Conservation (phyloP, 768 basidiomycete species). For the Boletus rubroflammeus region DNA sequence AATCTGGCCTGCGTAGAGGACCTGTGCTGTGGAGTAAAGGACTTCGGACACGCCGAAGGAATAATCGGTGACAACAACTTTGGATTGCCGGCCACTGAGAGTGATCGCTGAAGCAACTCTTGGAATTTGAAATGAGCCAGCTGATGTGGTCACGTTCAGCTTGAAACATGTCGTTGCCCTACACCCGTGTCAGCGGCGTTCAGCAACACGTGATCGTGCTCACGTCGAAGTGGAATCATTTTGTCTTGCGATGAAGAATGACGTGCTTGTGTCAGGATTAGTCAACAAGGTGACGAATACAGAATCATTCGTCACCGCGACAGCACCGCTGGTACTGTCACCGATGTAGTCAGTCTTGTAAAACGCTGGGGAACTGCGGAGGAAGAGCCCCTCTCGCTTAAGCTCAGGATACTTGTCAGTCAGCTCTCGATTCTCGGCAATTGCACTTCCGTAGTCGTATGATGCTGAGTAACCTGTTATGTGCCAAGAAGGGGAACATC, state of each 20-base stretch:
- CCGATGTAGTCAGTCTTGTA: conserved; percentile 76
- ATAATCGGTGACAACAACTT: conserved; percentile 70
- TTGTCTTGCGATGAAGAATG: conserved; percentile 73
- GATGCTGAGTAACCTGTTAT: conserved; percentile 36
- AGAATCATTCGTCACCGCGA: conserved; percentile 39
- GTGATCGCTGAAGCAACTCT: conserved; percentile 49
- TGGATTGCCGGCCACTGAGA: conserved; percentile 68
- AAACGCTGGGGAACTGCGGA: conserved; percentile 75
- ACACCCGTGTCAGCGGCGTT: not conserved
- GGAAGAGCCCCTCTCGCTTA: conserved; percentile 73
- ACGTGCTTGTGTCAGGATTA: conserved; percentile 64
- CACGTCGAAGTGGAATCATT: conserved; percentile 63
- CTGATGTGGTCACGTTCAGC: conserved; percentile 53
- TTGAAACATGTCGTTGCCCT: conserved; percentile 47
- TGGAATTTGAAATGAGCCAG: conserved; percentile 55
- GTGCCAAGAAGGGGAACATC: not conserved
- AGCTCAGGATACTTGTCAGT: conserved; percentile 72
- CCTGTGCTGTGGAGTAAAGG: conserved; percentile 68
- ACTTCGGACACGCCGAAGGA: conserved; percentile 61
- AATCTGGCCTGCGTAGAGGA: conserved; percentile 64
- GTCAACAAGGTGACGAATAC: conserved; percentile 59
- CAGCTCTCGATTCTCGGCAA: conserved; percentile 64
- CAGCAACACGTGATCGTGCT: conserved; percentile 19
- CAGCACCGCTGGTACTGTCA: conserved; percentile 50
- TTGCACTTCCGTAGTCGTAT: conserved; percentile 78